Percentiles rank a stretch among this genome's conserved stretches.
These are phyloP conservation scores for Penicillium palitans DNA, from an alignment of 2,329 filamentous ascomycete genomes.

Conservation along the genomic window DNA sequence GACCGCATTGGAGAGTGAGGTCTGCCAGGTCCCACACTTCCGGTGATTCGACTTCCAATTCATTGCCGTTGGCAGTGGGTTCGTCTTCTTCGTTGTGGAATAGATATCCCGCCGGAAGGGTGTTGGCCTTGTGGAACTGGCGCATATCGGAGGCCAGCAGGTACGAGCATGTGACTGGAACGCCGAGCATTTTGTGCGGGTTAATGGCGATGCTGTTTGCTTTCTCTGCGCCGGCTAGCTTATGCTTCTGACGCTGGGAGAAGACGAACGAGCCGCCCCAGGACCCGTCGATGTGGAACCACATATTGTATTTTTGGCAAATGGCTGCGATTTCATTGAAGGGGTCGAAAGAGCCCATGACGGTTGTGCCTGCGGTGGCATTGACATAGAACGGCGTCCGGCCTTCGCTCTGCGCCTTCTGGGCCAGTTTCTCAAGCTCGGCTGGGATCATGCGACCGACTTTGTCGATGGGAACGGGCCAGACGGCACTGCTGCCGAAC, in stretches of 20 bases:
- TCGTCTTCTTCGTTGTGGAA: constrained; percentile 63
- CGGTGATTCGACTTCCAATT: constrained; percentile 36
- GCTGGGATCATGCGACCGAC: constrained; percentile 69
- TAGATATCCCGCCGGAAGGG: constrained; percentile 80
- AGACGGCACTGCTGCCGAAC: constrained; percentile 72
- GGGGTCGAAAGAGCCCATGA: constrained; percentile 84
- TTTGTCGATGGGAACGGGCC: constrained; percentile 71
- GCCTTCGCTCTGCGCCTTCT: constrained; percentile 63
- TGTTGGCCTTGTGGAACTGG: constrained; percentile 80
- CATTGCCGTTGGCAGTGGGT: constrained; percentile 29
- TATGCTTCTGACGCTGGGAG: constrained; percentile 60
- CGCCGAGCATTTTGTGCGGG: constrained; percentile 96
- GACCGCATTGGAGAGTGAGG: constrained; percentile 88
- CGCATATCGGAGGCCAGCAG: constrained; percentile 74
- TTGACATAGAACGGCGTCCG: constrained; percentile 92
- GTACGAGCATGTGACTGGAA: constrained; percentile 87
- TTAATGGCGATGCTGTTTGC: constrained; percentile 86
- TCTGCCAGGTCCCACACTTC: constrained; percentile 89
- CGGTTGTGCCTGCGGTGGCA: constrained; percentile 91
- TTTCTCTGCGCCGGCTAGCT: constrained; percentile 68
- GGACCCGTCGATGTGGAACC: constrained; percentile 89
- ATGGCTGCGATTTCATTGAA: constrained; percentile 69
- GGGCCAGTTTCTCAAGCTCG: constrained; percentile 64
- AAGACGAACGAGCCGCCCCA: constrained; percentile 90
- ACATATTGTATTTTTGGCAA: constrained; percentile 71